Evolutionary conservation across 768 basidiomycete genomes (phyloP).

Genomic region (Kondoa malvinella): DNA sequence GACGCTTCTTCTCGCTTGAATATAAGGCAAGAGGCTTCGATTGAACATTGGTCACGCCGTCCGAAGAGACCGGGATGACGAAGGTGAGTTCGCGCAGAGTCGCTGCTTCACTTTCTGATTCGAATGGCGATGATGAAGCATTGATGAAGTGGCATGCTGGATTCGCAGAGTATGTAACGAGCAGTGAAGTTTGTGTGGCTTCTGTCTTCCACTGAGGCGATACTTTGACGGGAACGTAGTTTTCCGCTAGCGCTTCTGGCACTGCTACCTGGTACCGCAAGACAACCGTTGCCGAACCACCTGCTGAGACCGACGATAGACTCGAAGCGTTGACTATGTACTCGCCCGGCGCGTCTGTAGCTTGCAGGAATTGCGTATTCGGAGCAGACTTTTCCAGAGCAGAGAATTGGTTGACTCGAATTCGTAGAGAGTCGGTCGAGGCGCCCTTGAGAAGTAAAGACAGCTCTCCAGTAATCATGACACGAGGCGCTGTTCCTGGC

Average conservation of each 20-base stretch:
- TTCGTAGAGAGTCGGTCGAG: slow-evolving; percentile 26
- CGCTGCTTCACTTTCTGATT: slow-evolving; percentile 14
- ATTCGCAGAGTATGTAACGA: slow-evolving; percentile 31
- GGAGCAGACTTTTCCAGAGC: slow-evolving; percentile 36
- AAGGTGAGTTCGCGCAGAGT: slow-evolving; percentile 28
- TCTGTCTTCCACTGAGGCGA: slow-evolving; percentile 34
- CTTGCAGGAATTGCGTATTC: slow-evolving; percentile 32
- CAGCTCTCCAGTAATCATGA: slow-evolving; percentile 35
- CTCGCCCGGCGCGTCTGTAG: slow-evolving; percentile 29
- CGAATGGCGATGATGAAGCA: slow-evolving; percentile 21
- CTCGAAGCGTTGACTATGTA: slow-evolving; percentile 31
- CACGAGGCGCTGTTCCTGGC: slow-evolving; percentile 29
- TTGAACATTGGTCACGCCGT: slow-evolving; percentile 31
- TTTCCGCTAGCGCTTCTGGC: background rate
- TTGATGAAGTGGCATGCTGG: slow-evolving; percentile 14
- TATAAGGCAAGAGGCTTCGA: slow-evolving; percentile 35
- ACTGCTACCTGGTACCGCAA: slow-evolving; percentile 36
- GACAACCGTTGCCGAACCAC: slow-evolving; percentile 23
- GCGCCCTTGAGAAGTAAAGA: slow-evolving; percentile 19
- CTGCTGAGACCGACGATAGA: slow-evolving; percentile 16
- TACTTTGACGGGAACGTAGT: slow-evolving; percentile 30
- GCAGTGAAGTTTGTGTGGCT: slow-evolving; percentile 32
- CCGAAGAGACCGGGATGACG: slow-evolving; percentile 28
- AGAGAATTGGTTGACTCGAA: slow-evolving; percentile 32
- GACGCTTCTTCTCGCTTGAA: slow-evolving; percentile 27